Conservation (phyloP, 1,284 basidiomycete genomes). For the Ganoderma lucidum region DNA sequence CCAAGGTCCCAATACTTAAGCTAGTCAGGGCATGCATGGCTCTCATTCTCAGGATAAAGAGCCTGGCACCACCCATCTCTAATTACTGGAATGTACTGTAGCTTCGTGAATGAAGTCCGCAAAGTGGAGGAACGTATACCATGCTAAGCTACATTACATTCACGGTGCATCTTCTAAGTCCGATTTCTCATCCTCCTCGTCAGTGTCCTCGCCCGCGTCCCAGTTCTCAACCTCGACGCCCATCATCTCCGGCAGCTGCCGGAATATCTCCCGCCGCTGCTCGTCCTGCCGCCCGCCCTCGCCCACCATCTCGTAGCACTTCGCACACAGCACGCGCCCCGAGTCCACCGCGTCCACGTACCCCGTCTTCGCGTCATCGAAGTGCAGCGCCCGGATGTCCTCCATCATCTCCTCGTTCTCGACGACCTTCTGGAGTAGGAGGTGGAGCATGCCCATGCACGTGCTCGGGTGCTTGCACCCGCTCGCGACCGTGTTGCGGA, state of each 20-base stretch:
- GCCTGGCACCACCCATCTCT: no score
- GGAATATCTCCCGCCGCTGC: conserved; percentile 19
- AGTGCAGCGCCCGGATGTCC: conserved; percentile 11
- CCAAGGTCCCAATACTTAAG: no score
- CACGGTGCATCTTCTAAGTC: neutral
- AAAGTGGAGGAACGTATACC: neutral
- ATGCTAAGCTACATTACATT: neutral
- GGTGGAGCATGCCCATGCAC: conserved; percentile 10
- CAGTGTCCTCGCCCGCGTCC: conserved; percentile 3
- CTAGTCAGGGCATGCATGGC: neutral
- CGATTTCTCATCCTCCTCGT: neutral
- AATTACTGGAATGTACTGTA: no score
- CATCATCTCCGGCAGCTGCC: conserved; percentile 18
- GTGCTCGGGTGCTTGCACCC: conserved; percentile 9
- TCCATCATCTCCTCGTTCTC: conserved; percentile 18
- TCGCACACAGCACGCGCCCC: conserved; percentile 18
- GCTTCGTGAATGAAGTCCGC: no score
- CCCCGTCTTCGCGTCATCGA: conserved; percentile 17
- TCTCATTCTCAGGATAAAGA: no score
- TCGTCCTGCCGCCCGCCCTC: conserved; percentile 13
- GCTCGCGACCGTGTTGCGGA: conserved; percentile 10
- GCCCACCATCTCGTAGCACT: conserved; percentile 18
- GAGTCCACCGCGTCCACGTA: conserved; percentile 18
- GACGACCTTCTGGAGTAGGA: conserved; percentile 13
- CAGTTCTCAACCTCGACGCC: conserved; percentile 19